phyloP scores from a whole-genome alignment of 352 stramenopile species.

The Globisporangium paroecandrum region DNA sequence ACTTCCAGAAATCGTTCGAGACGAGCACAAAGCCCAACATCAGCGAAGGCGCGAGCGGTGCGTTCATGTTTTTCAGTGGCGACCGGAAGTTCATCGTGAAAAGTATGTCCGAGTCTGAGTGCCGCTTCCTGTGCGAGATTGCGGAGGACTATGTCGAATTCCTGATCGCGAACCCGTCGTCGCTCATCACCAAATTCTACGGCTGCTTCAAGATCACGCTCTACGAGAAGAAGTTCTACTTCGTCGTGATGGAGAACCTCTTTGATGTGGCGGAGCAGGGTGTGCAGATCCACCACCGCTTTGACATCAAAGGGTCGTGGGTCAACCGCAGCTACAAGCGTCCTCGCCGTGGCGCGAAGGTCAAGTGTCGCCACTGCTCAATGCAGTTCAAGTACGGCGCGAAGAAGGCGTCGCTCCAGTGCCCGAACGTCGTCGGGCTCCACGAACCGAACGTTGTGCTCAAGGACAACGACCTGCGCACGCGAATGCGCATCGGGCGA shows the following conservation, averaged over 20 bases:
- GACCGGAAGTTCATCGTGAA: constrained; percentile 92
- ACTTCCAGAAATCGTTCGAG: constrained; percentile 77
- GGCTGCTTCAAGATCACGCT: constrained; percentile 89
- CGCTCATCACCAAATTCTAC: constrained; percentile 88
- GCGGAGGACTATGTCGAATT: constrained; percentile 85
- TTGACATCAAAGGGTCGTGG: constrained; percentile 92
- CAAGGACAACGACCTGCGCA: constrained; percentile 85
- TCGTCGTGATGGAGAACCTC: constrained; percentile 92
- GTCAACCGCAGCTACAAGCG: constrained; percentile 85
- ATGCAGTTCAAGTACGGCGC: constrained; percentile 82
- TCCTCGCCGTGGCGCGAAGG: constrained; percentile 63
- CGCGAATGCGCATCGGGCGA: constrained; percentile 69
- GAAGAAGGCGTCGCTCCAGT: constrained; percentile 65
- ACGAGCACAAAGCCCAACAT: constrained; percentile 87
- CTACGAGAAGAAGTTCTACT: constrained; percentile 89
- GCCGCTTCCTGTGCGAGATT: constrained; percentile 79
- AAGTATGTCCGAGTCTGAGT: constrained; percentile 82
- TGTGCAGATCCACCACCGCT: constrained; percentile 80
- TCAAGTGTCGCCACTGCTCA: constrained; percentile 84
- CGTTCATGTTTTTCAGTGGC: constrained; percentile 91
- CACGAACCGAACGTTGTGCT: constrained; percentile 86
- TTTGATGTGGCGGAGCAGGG: constrained; percentile 72
- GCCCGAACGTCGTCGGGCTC: constrained; percentile 69
- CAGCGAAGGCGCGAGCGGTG: constrained; percentile 85
- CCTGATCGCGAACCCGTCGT: constrained; percentile 64